phyloP scores from a whole-genome alignment of 352 stramenopile genomes.

The Phytophthora litchii region DNA sequence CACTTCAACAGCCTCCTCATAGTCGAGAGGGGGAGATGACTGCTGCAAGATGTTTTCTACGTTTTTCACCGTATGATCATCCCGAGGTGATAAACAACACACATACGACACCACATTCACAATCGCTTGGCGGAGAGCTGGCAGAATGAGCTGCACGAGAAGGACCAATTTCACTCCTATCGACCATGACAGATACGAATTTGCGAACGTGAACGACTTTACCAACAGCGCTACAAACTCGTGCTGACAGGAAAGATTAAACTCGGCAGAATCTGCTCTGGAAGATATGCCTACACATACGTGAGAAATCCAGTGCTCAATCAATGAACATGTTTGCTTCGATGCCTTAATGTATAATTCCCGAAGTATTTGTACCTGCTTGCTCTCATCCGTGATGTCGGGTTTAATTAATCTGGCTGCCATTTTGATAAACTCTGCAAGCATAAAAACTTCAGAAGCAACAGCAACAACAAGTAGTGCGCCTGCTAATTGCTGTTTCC shows the following conservation, averaged over 20 bases:
- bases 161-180: constrained; percentile 32
- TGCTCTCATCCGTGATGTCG: constrained; percentile 1
- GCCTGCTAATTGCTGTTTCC: constrained; percentile 21
- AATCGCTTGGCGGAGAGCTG: constrained; percentile 12
- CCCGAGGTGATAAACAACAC: constrained; percentile 11
- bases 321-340: constrained; percentile 26
- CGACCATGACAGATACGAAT: constrained; percentile 27
- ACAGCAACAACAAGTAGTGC: constrained; percentile 27
- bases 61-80: background rate
- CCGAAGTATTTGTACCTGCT: constrained; percentile 12
- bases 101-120: constrained; percentile 4
- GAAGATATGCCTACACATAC: constrained; percentile 19
- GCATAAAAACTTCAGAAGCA: constrained; percentile 19
- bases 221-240: constrained; percentile 32
- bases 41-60: constrained; percentile 1
- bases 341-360: constrained; percentile 30
- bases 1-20: constrained; percentile 14
- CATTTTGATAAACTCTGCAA: constrained; percentile 25
- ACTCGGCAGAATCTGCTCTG: constrained; percentile 5
- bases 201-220: constrained; percentile 14
- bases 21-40: constrained; percentile 14
- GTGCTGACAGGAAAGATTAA: constrained; percentile 27
- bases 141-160: constrained; percentile 26
- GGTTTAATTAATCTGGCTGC: constrained; percentile 9
- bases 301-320: constrained; percentile 39